Percentiles rank a stretch among this genome's conserved stretches.
Conservation (phyloP, 139 green algal species). For the Auxenochlorella pyrenoidosa region DNA sequence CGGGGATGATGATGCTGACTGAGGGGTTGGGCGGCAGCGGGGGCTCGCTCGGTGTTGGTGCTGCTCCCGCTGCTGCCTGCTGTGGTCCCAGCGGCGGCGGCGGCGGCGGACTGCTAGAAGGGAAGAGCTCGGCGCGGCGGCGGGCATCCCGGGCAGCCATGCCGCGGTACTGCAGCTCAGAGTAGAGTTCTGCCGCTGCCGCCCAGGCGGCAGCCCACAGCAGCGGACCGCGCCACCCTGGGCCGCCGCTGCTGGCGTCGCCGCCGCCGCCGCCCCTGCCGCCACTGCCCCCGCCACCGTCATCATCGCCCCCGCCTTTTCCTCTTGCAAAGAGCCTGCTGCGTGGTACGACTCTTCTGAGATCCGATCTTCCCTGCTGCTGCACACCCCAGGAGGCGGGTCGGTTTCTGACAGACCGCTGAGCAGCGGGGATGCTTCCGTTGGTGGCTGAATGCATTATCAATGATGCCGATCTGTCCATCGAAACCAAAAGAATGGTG, state of each 20-base stretch:
- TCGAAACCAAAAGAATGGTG: too few relatives aligned
- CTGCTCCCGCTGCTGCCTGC: background rate
- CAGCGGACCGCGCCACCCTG: background rate
- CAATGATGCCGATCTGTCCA: too few relatives aligned
- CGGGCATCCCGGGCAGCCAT: background rate
- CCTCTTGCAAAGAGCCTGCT: background rate
- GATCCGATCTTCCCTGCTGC: too few relatives aligned
- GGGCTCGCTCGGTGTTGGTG: background rate
- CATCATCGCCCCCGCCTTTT: background rate
- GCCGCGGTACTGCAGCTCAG: constrained; percentile 1
- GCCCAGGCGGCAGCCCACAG: background rate
- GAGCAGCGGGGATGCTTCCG: too few relatives aligned
- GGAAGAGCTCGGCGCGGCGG: background rate
- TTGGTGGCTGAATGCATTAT: too few relatives aligned
- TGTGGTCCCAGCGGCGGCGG: background rate
- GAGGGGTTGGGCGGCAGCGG: background rate
- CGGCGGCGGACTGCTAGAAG: background rate
- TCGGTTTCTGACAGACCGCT: too few relatives aligned
- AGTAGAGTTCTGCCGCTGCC: background rate
- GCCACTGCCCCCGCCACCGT: background rate
- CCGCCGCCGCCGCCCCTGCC: background rate
- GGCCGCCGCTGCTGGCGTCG: background rate
- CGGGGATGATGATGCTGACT: constrained; percentile 58
- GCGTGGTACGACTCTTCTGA: too few relatives aligned
- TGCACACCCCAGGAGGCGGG: too few relatives aligned